Conservation (phyloP, 2,329 filamentous ascomycete genomes). For the Epichloe festucae region DNA sequence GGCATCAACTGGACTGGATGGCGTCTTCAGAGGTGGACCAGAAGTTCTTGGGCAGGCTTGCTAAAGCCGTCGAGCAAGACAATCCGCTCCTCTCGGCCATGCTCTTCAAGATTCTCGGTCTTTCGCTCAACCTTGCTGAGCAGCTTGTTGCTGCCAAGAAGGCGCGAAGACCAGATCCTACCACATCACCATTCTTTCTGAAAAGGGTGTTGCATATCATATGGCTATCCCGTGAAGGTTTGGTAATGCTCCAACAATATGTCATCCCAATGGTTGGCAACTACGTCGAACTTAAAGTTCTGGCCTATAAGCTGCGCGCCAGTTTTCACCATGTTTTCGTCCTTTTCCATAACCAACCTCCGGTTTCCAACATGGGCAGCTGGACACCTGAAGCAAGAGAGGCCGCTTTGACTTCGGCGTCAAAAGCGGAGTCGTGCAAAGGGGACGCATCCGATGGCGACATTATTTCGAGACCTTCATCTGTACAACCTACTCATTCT, state of each 20-base stretch:
- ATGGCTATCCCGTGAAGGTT: constrained; percentile 86
- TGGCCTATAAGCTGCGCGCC: constrained; percentile 82
- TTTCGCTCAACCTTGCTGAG: constrained; percentile 77
- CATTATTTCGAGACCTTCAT: constrained; percentile 26
- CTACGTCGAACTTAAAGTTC: constrained; percentile 72
- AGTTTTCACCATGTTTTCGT: constrained; percentile 97
- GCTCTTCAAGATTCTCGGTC: constrained; percentile 80
- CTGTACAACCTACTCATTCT: constrained; percentile 34
- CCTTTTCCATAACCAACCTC: constrained; percentile 83
- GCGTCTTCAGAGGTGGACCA: constrained; percentile 95
- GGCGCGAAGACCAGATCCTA: constrained; percentile 66
- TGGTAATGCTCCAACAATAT: constrained; percentile 77
- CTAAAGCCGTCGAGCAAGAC: constrained; percentile 62
- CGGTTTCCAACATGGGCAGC: constrained; percentile 50
- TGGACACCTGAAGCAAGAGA: constrained; percentile 33
- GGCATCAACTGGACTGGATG: constrained; percentile 40
- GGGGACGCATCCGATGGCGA: constrained; percentile 32
- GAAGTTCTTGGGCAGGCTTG: constrained; percentile 86
- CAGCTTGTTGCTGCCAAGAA: constrained; percentile 75
- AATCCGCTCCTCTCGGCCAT: constrained; percentile 70
- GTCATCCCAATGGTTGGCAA: constrained; percentile 73
- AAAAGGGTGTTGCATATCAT: constrained; percentile 80
- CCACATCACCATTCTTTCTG: constrained; percentile 65
- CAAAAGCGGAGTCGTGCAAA: constrained; percentile 32
- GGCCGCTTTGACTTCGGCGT: constrained; percentile 19